Percentiles rank a stretch among this genome's conserved stretches.
Conservation (phyloP, 768 basidiomycete species). For the Kwoniella shandongensis region DNA sequence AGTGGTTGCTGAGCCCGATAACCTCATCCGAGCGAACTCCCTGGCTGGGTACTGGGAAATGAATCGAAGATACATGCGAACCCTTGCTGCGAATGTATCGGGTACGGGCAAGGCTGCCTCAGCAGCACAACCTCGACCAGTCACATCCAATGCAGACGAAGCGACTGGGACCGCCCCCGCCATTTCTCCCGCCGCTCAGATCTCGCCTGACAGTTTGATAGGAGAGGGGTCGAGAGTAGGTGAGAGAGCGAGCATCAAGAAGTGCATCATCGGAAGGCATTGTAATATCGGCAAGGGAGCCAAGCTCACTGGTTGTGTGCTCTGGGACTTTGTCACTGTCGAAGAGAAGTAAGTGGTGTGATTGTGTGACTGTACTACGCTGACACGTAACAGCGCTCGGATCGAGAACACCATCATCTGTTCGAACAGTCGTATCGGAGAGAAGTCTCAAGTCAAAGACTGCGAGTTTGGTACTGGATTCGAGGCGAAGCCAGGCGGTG, state of each 20-base stretch:
- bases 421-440: conserved; percentile 51
- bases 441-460: conserved; percentile 52
- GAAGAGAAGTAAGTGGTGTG: conserved; percentile 71
- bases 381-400: conserved; percentile 38
- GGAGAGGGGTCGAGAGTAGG: conserved; percentile 79
- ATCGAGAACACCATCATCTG: conserved; percentile 54
- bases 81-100: conserved; percentile 17
- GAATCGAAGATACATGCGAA: conserved; percentile 62
- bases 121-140: background rate
- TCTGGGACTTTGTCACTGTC: conserved; percentile 85
- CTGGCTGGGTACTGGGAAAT: conserved; percentile 73
- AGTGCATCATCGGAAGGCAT: conserved; percentile 74
- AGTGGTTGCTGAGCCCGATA: conserved; percentile 26
- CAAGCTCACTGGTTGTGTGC: conserved; percentile 76
- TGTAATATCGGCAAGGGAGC: conserved; percentile 80
- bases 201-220: conserved; percentile 76
- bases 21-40: conserved; percentile 67
- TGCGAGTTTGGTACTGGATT: conserved; percentile 55
- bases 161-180: conserved; percentile 57
- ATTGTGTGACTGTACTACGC: conserved; percentile 3
- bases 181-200: conserved; percentile 77
- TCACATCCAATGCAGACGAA: conserved; percentile 14
- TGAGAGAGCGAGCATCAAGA: conserved; percentile 77
- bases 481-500: conserved; percentile 48
- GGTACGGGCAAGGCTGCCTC: background rate